phyloP scores from a whole-genome alignment of 2,329 filamentous ascomycete genomes.

The Mollisia scopiformis region DNA sequence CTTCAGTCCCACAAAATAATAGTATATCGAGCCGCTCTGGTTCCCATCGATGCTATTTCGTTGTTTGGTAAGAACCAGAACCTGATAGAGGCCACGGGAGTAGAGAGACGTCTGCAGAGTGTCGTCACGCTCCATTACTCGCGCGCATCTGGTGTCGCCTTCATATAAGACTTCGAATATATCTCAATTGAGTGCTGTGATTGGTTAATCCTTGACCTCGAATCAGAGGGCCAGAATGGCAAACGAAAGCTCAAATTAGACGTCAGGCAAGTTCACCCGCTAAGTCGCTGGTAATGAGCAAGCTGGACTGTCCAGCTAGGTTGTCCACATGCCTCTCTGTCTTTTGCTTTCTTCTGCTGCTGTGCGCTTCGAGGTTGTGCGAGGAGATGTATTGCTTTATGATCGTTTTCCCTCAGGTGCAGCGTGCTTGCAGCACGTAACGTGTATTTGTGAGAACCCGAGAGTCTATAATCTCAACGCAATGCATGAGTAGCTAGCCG shows the following conservation, averaged over 20 bases:
- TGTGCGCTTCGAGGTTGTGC: constrained; percentile 8
- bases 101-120: neutral
- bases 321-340: neutral
- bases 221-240: neutral
- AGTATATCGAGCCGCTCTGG: neutral
- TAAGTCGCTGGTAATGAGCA: neutral
- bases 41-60: neutral
- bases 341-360: constrained; percentile 4
- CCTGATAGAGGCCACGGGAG: neutral
- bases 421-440: constrained; percentile 13
- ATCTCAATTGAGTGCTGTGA: constrained; percentile 2
- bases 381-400: constrained; percentile 6
- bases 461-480: constrained; percentile 3
- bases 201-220: neutral
- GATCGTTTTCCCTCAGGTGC: constrained; percentile 19
- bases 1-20: constrained; percentile 10
- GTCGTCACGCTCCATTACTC: constrained; percentile 13
- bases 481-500: constrained; percentile 13
- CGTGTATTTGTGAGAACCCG: constrained; percentile 12
- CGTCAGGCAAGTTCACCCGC: neutral
- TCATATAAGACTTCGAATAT: neutral
- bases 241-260: neutral
- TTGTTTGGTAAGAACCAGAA: neutral
- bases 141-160: constrained; percentile 3
- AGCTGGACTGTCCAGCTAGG: neutral